These are phyloP conservation scores for Rhodomyrtus tomentosa DNA, from an alignment of 345 rosid species.

Conservation along the genomic window DNA sequence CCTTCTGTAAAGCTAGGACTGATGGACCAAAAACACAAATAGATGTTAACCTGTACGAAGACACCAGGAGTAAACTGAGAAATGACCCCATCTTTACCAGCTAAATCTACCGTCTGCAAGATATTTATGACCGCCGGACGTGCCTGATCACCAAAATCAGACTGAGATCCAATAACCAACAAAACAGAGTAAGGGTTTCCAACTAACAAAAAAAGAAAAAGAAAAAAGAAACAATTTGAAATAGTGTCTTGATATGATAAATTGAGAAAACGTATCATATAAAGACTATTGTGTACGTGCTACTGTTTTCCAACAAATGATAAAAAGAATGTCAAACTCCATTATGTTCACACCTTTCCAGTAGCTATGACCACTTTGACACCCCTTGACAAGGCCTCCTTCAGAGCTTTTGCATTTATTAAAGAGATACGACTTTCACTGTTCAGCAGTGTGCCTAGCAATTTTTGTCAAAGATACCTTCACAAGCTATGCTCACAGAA, in stretches of 20 bases:
- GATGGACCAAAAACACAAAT: not conserved
- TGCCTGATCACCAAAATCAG: constrained; percentile 35
- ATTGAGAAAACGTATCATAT: not conserved
- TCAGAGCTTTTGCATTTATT: constrained; percentile 65
- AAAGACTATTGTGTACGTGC: not conserved
- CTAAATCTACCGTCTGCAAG: constrained; percentile 56
- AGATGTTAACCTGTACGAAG: constrained; percentile 66
- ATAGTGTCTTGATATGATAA: not conserved
- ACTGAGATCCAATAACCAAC: not conserved
- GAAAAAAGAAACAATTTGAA: not conserved
- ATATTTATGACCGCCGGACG: constrained; percentile 59
- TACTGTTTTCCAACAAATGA: not conserved
- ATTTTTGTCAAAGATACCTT: constrained; percentile 1
- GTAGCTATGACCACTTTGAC: constrained; percentile 90
- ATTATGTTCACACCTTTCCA: constrained; percentile 49
- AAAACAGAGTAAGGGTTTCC: not conserved
- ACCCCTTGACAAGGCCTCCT: constrained; percentile 79
- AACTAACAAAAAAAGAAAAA: not conserved
- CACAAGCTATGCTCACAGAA: constrained; percentile 1
- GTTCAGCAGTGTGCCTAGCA: constrained; percentile 72
- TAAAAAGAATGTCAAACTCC: not conserved
- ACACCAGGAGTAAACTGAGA: constrained; percentile 84
- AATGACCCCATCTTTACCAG: constrained; percentile 63
- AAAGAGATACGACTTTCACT: constrained; percentile 61
- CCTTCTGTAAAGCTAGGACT: not conserved